Conservation (phyloP, 495 filamentous ascomycete species). For the Trichoderma gamsii region DNA sequence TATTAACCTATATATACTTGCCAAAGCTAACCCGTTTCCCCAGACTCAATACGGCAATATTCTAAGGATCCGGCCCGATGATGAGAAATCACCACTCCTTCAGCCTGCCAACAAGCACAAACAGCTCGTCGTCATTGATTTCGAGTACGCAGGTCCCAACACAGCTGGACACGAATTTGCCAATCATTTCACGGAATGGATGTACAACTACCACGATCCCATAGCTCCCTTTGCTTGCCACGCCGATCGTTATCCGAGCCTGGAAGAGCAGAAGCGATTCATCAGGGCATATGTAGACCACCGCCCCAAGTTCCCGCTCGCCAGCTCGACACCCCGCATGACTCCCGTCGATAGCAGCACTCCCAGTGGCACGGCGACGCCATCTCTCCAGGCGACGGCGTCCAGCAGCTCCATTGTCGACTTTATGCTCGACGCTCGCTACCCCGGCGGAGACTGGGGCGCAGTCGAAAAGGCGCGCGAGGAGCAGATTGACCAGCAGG, state of each 20-base stretch:
- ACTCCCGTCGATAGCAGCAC: slow-evolving; percentile 32
- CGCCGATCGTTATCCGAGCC: slow-evolving; percentile 64
- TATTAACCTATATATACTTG: slow-evolving; percentile 19
- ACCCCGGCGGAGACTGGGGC: slow-evolving; percentile 48
- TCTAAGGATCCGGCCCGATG: slow-evolving; percentile 75
- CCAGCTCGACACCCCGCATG: slow-evolving; percentile 48
- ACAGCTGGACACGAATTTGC: slow-evolving; percentile 84
- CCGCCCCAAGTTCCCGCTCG: slow-evolving; percentile 50
- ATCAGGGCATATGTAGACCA: slow-evolving; percentile 83
- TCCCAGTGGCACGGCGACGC: slow-evolving; percentile 25
- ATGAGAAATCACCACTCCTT: slow-evolving; percentile 76
- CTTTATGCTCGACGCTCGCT: slow-evolving; percentile 66
- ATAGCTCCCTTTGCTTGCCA: slow-evolving; percentile 58
- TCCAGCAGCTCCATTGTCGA: slow-evolving; percentile 45
- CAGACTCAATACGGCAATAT: slow-evolving; percentile 99
- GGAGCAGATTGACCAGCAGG: slow-evolving; percentile 52
- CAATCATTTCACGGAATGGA: slow-evolving; percentile 99
- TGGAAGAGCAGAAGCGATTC: slow-evolving; percentile 77
- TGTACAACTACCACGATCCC: slow-evolving; percentile 87
- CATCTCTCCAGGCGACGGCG: slow-evolving; percentile 25
- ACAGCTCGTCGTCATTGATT: slow-evolving; percentile 94
- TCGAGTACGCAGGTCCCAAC: slow-evolving; percentile 95
- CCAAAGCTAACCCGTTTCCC: slow-evolving; percentile 21
- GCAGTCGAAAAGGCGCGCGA: slow-evolving; percentile 58
- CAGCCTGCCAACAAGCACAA: slow-evolving; percentile 88